These are phyloP conservation scores for Phaeodactylum tricornutum DNA, from an alignment of 108 stramenopile species.

Conservation along the genomic window DNA sequence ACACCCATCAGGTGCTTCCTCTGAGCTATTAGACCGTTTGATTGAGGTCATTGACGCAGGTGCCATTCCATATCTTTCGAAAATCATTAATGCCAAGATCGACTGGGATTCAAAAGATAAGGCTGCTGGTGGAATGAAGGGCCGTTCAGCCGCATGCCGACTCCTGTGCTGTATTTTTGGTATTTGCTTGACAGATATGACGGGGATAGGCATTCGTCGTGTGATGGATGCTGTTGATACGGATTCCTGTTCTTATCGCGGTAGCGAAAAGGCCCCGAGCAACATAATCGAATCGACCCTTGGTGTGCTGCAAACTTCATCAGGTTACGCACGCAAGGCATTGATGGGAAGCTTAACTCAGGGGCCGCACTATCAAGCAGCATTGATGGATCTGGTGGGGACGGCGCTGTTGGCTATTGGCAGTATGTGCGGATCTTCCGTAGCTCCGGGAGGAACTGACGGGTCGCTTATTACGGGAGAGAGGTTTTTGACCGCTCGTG, in stretches of 20 bases:
- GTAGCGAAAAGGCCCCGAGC: slow-evolving; percentile 12
- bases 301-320: slow-evolving; percentile 22
- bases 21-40: slow-evolving; percentile 43
- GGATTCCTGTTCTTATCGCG: slow-evolving; percentile 26
- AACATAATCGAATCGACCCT: slow-evolving; percentile 41
- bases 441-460: slow-evolving; percentile 23
- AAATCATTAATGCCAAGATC: slow-evolving; percentile 46
- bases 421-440: slow-evolving; percentile 63
- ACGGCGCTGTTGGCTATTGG: slow-evolving; percentile 61
- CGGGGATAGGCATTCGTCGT: slow-evolving; percentile 38
- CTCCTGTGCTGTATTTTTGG: slow-evolving; percentile 64
- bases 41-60: slow-evolving; percentile 69
- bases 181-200: slow-evolving; percentile 42
- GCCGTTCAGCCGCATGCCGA: slow-evolving; percentile 36
- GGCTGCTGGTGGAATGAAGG: slow-evolving; percentile 53
- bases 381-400: slow-evolving; percentile 56
- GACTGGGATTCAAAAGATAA: slow-evolving; percentile 49
- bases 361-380: slow-evolving; percentile 31
- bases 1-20: slow-evolving; percentile 28
- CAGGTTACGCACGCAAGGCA: slow-evolving; percentile 14
- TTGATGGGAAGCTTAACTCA: slow-evolving; percentile 17
- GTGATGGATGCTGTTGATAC: slow-evolving; percentile 61
- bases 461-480: slow-evolving; percentile 4
- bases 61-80: slow-evolving; percentile 38
- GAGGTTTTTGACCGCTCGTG: slow-evolving; percentile 15